Evolutionary conservation across 1,139 yeast species (phyloP).

Genomic region (Hansenula sp.): DNA sequence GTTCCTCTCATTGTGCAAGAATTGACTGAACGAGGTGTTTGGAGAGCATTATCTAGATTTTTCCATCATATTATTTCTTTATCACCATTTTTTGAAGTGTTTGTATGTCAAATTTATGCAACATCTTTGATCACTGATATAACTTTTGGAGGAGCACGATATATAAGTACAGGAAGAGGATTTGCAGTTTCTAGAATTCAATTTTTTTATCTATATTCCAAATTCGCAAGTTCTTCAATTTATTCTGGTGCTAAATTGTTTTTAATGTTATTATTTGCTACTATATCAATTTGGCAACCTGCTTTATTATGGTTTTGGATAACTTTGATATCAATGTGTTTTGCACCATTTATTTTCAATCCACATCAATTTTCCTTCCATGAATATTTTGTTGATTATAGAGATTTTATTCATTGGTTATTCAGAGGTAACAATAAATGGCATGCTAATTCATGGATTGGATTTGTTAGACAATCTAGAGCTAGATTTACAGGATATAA

Average conservation of each 20-base stretch:
- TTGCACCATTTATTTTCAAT: slow-evolving; percentile 79
- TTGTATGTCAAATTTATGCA: slow-evolving; percentile 82
- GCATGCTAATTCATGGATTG: slow-evolving; percentile 58
- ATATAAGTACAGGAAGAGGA: slow-evolving; percentile 82
- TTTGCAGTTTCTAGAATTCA: slow-evolving; percentile 70
- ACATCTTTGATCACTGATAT: slow-evolving; percentile 64
- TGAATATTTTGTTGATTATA: slow-evolving; percentile 72
- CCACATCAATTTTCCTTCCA: slow-evolving; percentile 77
- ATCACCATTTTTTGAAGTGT: slow-evolving; percentile 83
- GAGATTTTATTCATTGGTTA: slow-evolving; percentile 64
- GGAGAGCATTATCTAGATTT: slow-evolving; percentile 57
- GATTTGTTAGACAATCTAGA: slow-evolving; percentile 46
- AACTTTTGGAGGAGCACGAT: slow-evolving; percentile 78
- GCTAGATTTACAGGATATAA: slow-evolving; percentile 67
- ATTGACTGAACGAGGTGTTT: slow-evolving; percentile 67
- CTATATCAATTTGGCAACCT: slow-evolving; percentile 69
- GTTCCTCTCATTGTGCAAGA: slow-evolving; percentile 79
- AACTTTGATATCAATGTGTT: slow-evolving; percentile 63
- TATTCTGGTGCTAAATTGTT: slow-evolving; percentile 61
- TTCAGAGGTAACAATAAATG: slow-evolving; percentile 54
- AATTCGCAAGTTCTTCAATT: slow-evolving; percentile 61
- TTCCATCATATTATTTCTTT: slow-evolving; percentile 63
- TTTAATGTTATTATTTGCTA: slow-evolving; percentile 56
- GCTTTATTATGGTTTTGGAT: slow-evolving; percentile 83
- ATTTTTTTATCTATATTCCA: slow-evolving; percentile 55